Percentiles rank a stretch among this genome's conserved stretches.
These are phyloP conservation scores for Xylaria sp. DNA, from an alignment of 2,329 filamentous ascomycete genomes.

Conservation along the genomic window DNA sequence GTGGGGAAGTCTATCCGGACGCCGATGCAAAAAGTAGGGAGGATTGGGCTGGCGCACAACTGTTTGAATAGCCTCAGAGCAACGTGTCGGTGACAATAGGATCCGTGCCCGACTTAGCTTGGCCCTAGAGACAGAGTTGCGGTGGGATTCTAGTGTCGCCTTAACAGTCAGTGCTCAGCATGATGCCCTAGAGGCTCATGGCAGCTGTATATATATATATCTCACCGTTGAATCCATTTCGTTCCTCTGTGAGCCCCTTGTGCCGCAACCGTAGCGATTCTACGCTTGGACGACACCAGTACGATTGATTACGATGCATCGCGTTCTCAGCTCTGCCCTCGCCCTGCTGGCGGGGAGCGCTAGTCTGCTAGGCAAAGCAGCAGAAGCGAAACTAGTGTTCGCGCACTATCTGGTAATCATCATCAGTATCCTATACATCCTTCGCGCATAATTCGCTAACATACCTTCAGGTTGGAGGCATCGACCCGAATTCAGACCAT, in stretches of 20 bases:
- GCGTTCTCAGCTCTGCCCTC: constrained; percentile 36
- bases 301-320: constrained; percentile 20
- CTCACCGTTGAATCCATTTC: neutral
- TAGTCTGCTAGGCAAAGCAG: constrained; percentile 39
- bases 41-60: constrained; percentile 1
- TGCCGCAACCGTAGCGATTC: neutral
- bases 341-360: constrained; percentile 38
- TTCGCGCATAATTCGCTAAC: neutral
- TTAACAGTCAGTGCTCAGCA: neutral
- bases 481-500: constrained; percentile 41
- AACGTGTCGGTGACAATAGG: neutral
- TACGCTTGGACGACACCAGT: neutral
- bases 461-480: constrained; percentile 30
- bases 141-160: constrained; percentile 5
- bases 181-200: neutral
- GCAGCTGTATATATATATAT: constrained; percentile 17
- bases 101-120: neutral
- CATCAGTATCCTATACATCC: neutral
- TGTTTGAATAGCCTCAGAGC: constrained; percentile 25
- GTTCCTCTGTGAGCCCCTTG: neutral
- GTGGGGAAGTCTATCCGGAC: neutral
- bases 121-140: neutral
- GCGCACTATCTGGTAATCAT: constrained; percentile 46
- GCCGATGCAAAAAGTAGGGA: neutral
- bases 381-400: constrained; percentile 45